phyloP scores from a whole-genome alignment of 208 protist species.

The Wallacemonas sp. region DNA sequence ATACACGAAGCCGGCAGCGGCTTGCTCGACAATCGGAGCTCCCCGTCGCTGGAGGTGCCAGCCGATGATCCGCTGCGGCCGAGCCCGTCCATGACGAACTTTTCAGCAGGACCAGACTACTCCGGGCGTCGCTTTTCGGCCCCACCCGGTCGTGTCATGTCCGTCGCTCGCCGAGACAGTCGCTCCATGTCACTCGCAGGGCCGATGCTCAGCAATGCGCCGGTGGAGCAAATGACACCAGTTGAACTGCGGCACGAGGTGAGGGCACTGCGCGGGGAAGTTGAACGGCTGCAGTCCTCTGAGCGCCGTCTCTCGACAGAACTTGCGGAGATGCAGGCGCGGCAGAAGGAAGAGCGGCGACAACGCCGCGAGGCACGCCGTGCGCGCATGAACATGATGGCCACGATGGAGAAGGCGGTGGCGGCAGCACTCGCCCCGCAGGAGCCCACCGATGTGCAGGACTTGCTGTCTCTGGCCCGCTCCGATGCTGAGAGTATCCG shows the following conservation, averaged over 20 bases:
- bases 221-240: constrained; percentile 26
- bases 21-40: neutral
- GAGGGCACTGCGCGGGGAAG: constrained; percentile 25
- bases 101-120: neutral
- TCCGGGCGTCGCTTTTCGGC: neutral
- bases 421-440: constrained; percentile 27
- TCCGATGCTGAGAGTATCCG: constrained; percentile 16
- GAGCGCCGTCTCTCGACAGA: constrained; percentile 47
- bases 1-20: neutral
- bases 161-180: neutral
- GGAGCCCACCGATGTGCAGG: neutral
- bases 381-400: constrained; percentile 37
- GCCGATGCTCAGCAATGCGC: constrained; percentile 2
- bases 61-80: neutral
- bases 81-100: neutral
- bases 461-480: constrained; percentile 13
- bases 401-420: constrained; percentile 40
- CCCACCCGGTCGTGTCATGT: neutral
- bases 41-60: constrained; percentile 4
- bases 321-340: constrained; percentile 30
- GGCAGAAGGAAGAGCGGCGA: constrained; percentile 41
- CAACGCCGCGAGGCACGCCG: constrained; percentile 32
- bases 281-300: constrained; percentile 33
- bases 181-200: neutral
- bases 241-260: constrained; percentile 41